These are phyloP conservation scores for Euphorbia peplus DNA, from an alignment of 345 rosid genomes.

Conservation along the genomic window DNA sequence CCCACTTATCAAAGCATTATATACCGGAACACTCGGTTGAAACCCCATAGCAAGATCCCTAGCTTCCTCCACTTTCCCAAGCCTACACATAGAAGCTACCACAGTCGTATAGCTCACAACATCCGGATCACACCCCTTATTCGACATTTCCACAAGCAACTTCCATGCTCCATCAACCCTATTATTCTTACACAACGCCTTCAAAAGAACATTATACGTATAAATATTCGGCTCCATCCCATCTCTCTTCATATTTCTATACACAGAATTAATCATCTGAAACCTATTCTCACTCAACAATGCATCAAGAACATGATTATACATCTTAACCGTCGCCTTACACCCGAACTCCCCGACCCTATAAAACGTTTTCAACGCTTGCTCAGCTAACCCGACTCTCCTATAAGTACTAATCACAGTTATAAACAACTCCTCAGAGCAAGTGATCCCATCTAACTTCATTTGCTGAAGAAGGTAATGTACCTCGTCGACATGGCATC, in stretches of 20 bases:
- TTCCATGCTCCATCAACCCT: conserved; percentile 71
- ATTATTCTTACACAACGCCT: conserved; percentile 83
- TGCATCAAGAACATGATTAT: conserved; percentile 75
- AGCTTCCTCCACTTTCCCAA: conserved; percentile 67
- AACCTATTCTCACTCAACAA: conserved; percentile 68
- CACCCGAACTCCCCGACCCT: conserved; percentile 78
- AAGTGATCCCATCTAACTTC: conserved; percentile 73
- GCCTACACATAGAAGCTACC: conserved; percentile 68
- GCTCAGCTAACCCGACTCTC: conserved; percentile 51
- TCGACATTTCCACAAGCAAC: conserved; percentile 70
- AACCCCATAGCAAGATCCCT: conserved; percentile 51
- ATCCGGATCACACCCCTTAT: conserved; percentile 65
- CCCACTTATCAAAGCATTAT: conserved; percentile 69
- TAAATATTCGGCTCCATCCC: conserved; percentile 76
- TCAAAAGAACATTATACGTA: conserved; percentile 74
- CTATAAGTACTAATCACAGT: conserved; percentile 52
- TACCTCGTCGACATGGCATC: conserved; percentile 53
- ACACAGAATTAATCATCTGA: conserved; percentile 57
- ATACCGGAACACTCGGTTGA: conserved; percentile 51
- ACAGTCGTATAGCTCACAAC: conserved; percentile 76
- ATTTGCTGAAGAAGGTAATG: conserved; percentile 86
- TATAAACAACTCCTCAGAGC: conserved; percentile 62
- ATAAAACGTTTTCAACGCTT: conserved; percentile 77
- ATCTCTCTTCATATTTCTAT: conserved; percentile 76
- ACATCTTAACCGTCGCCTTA: conserved; percentile 69